Evolutionary conservation across 1,284 basidiomycete species (phyloP), one percentile per base, ranked within the genome.

Genomic region (Cryptococcus depauperatus): DNA sequence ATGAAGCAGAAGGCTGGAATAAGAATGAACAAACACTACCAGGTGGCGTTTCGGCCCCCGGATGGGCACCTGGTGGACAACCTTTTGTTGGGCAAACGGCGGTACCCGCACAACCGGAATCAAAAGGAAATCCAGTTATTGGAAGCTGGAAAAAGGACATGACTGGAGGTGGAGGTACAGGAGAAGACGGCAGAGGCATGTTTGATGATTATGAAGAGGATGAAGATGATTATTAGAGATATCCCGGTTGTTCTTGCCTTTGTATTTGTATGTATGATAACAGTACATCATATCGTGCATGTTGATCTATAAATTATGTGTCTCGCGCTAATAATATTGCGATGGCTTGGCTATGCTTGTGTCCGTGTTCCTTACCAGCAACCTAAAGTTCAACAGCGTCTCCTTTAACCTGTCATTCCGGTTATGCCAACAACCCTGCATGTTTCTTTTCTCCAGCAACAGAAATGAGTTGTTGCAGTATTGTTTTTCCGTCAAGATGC

Each of bases 101-200:
- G 10, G 29, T 10, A 30, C 29, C 29, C 29, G 11, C 29, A 30
- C 29, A 30, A n/a, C 29, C 29, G 11, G 11, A 30, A 30, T n/a
- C 29, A 30, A n/a, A n/a, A 23, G 39, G 32, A 16, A n/a, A 41
- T 35, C 29, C 29, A 35, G 48, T 53, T 44, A 67, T 59, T 35
- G 64, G 50, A 48, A 68, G 52, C 41, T 67, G 55, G 72, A 84
- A 43, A 80, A 83, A 51, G 26, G 76, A 76, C 13, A 79, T 83
- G 58, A 74, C 64, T 9, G 66, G 28, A 6, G 62, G 57, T 22
- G 59, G 61, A 2, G 67, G 64, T 29, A 65, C 61, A 38, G 61
- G 66, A 9, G 61, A 64, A 48, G 57, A 60, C 28, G 66, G 64
- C 26, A 56, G 62, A 48, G 66, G 63, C 39, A 58, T 64, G 50